Evolutionary conservation across 768 basidiomycete species (phyloP), one percentile per base, ranked within the genome.

Genomic region (Auricularia cornea): DNA sequence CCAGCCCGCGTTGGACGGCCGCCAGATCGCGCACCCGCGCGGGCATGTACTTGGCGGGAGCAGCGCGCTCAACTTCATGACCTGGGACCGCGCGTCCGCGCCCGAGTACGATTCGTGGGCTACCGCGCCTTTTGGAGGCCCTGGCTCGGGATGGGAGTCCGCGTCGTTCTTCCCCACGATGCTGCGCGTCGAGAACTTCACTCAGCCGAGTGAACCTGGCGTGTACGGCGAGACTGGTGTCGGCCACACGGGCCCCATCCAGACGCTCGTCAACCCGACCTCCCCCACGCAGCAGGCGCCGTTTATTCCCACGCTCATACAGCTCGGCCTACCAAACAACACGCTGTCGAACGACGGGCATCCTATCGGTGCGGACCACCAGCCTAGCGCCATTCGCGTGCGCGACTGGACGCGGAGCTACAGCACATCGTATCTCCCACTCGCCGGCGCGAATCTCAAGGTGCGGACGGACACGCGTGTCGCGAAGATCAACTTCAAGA

Each of bases 321-420:
- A 38, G 10, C 35, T 38, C 35, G 35, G 35, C 35, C 8, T 38
- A 10, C 35, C 35, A 2, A 38, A 38, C 35, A 38, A 38, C 35
- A 38, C 35, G 8, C 35, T 38, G 35, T 38, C 35, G 35, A 26
- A 29, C 35, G 18, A 29, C 63, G 40, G 59, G 14, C 48, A 72
- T 52, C 79, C 80, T 16, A 32, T 51, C n/a, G 52, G 62, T 59
- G 23, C 52, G 44, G 63, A 40, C 23, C 60, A 60, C 61, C 33
- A 38, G 12, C 63, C 40, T 11, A 57, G 28, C 31, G 23, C 31
- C 30, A 61, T 64, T 41, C 29, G 52, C 40, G 33, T 41, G 31
- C 23, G 44, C 38, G 59, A 38, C 32, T 38, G 63, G 23, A 44
- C 60, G 12, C 33, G 59, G 23, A 29, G 59, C 61, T 28, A 61